These are phyloP conservation scores for Wickerhamomyces kurtzmanii DNA, from an alignment of 805 yeast species.

Conservation along the genomic window DNA sequence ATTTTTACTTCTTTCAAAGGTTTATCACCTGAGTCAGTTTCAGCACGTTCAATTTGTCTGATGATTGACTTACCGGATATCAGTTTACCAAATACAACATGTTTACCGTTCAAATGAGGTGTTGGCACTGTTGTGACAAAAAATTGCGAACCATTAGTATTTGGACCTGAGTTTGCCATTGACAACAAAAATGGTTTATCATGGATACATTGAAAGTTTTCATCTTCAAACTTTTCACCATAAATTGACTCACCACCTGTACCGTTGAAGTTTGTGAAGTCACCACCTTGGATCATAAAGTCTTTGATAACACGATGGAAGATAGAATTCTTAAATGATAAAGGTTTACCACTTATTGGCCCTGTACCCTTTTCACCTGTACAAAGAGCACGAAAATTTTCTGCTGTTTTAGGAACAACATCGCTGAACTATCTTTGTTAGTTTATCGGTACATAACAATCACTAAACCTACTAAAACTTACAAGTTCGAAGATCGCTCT, in stretches of 20 bases:
- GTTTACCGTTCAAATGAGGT: conserved; percentile 92
- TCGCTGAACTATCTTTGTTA: conserved; percentile 30
- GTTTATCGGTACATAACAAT: no score
- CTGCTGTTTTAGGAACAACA: conserved; percentile 81
- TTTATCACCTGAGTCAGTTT: conserved; percentile 56
- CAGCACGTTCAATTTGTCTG: conserved; percentile 63
- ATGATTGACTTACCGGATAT: conserved; percentile 74
- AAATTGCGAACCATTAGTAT: conserved; percentile 93
- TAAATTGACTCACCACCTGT: conserved; percentile 80
- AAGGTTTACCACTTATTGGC: conserved; percentile 49
- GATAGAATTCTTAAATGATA: conserved; percentile 72
- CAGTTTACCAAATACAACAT: conserved; percentile 92
- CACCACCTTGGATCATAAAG: conserved; percentile 95
- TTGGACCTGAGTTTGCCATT: conserved; percentile 96
- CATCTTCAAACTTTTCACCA: conserved; percentile 87
- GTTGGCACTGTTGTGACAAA: conserved; percentile 89
- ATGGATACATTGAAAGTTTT: conserved; percentile 68
- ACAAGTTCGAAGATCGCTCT: conserved; percentile 70
- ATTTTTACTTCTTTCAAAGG: conserved; percentile 68
- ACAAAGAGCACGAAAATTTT: conserved; percentile 80
- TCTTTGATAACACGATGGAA: conserved; percentile 88
- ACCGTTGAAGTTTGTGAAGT: conserved; percentile 65
- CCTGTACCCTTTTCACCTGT: conserved; percentile 80
- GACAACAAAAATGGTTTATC: conserved; percentile 81
- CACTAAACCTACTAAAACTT: conserved; percentile 7